phyloP scores from a whole-genome alignment of 768 basidiomycete species.

The Myochromella boudieri region DNA sequence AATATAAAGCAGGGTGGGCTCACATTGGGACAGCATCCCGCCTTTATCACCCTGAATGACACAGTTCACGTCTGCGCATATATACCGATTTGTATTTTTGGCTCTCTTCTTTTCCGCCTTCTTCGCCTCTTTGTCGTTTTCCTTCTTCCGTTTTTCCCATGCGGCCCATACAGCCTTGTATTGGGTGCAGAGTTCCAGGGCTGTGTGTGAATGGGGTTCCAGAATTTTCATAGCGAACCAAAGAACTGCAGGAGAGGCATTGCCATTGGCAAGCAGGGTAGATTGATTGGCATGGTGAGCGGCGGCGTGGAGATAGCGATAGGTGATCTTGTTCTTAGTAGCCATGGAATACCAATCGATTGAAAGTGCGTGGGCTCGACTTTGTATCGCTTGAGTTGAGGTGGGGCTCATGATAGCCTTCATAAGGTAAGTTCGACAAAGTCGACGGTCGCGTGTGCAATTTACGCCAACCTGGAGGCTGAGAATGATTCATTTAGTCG shows the following conservation, averaged over 20 bases:
- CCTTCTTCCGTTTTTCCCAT: conserved; percentile 16
- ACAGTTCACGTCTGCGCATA: conserved; percentile 27
- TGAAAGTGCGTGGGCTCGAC: conserved; percentile 16
- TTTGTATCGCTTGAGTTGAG: conserved; percentile 6
- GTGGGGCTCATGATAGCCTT: conserved; percentile 11
- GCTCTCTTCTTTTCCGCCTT: conserved; percentile 23
- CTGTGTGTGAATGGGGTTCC: conserved; percentile 9
- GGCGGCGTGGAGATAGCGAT: conserved; percentile 18
- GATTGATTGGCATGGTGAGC: conserved; percentile 21
- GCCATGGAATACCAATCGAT: conserved; percentile 13
- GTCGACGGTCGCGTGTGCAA: conserved; percentile 11
- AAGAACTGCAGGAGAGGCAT: conserved; percentile 18
- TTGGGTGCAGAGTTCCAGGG: conserved; percentile 15
- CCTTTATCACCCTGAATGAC: conserved; percentile 26
- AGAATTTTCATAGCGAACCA: conserved; percentile 20
- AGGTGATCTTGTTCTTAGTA: background rate
- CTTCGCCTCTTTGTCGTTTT: conserved; percentile 16
- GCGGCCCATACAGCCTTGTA: conserved; percentile 23
- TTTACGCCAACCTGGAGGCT: conserved; percentile 16
- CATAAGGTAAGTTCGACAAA: conserved; percentile 13
- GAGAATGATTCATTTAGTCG: no score
- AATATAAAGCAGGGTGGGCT: conserved; percentile 1
- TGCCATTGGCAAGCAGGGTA: conserved; percentile 10
- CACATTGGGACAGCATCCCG: conserved; percentile 23
- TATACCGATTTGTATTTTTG: conserved; percentile 25